Evolutionary conservation across 371 early-diverging fungal species (phyloP), one percentile per base, ranked within the genome.

Genomic region (Batrachochytrium dendrobatidis): DNA sequence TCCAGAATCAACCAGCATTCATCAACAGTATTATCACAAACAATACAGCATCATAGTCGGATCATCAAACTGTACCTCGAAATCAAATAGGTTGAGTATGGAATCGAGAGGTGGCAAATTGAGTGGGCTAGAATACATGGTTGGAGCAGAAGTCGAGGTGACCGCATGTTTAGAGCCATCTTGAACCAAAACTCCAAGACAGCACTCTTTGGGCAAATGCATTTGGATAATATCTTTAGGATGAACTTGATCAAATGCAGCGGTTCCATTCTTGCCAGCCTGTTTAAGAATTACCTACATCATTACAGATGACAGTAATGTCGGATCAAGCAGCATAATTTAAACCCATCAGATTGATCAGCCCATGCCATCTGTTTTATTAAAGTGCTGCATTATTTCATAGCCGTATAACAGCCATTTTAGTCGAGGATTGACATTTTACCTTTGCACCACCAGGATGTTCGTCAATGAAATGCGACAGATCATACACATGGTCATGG

Each of bases 81-180:
- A 88, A 64, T 90, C 90, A 69, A 78, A 84, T 17, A 78, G 26
- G 58, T 87, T 88, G 32, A 86, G 75, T 73, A 88, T 80, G 56
- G 80, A 77, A 22, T 64, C 60, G 24, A 89, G 61, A 44, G 66
- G 61, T 35, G 90, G 90, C 60, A 74, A 77, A 7, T 70, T 70
- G 44, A n/a, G 70, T 59, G 12, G 68, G 28, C 12, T 31, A 24
- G 29, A 28, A 3, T 12, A n/a, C 20, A 17, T 5, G 5, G n/a
- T 30, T 7, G 1, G 25, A 5, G 20, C 39, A 18, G 34, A 34
- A 22, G 46, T 34, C 15, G 17, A 22, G 20, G 24, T 22, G 8
- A n/a, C 54, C 7, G 28, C 39, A 18, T 20, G 33, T 24, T 22
- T 57, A 12, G 8, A 62, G 30, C 22, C 69, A 6, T 60, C 55